Conservation (phyloP, 2,329 filamentous ascomycete species). For the Corniculantispora saksenae region DNA sequence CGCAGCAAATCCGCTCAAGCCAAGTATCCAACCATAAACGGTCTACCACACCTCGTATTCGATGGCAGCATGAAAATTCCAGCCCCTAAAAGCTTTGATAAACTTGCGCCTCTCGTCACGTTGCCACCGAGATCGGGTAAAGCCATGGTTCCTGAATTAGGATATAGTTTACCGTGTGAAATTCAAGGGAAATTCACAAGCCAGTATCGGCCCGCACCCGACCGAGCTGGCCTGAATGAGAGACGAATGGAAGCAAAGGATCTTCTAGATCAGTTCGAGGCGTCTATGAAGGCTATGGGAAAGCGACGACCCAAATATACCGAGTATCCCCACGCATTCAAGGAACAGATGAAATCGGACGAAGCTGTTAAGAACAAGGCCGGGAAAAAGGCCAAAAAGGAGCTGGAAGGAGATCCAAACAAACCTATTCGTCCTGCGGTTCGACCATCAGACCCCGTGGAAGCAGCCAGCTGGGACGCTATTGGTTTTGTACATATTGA, state of each 20-base stretch:
- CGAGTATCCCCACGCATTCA: conserved; percentile 48
- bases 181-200: conserved; percentile 45
- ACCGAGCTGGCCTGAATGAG: conserved; percentile 44
- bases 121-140: conserved; percentile 41
- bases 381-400: conserved; percentile 47
- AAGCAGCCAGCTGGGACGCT: conserved; percentile 55
- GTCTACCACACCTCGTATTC: conserved; percentile 40
- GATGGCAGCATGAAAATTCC: conserved; percentile 43
- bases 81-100: conserved; percentile 47
- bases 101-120: conserved; percentile 45
- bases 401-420: conserved; percentile 41
- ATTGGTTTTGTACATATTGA: conserved; percentile 53
- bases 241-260: conserved; percentile 41
- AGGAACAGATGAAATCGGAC: conserved; percentile 48
- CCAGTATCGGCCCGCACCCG: conserved; percentile 41
- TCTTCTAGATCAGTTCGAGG: conserved; percentile 43
- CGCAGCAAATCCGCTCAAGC: conserved; percentile 39
- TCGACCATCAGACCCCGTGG: conserved; percentile 47
- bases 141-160: conserved; percentile 40
- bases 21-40: conserved; percentile 41
- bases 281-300: conserved; percentile 42
- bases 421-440: conserved; percentile 45
- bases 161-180: conserved; percentile 43
- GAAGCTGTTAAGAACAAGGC: conserved; percentile 48
- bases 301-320: conserved; percentile 48